A percentile compares a stretch with the other conserved stretches of the same genome.
Conservation (phyloP, 192 early-diverging fungal species). For the Gorgonomyces haynaldii region DNA sequence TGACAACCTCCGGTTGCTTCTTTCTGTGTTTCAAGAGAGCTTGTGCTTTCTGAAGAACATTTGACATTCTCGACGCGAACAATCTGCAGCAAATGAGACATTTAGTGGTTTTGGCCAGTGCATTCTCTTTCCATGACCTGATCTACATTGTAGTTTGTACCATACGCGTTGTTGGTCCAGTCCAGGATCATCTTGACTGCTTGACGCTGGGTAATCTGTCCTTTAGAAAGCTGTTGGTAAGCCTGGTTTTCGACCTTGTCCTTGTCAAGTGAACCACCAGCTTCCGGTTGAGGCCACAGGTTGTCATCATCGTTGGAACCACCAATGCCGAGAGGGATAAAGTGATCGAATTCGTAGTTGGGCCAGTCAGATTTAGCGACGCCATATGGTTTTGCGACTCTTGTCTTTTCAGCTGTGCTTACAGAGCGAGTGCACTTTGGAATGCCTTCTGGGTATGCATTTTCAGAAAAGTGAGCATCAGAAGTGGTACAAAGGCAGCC, state of each 20-base stretch:
- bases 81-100: too few species aligned
- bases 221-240: neutral
- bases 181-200: slow-evolving; percentile 6
- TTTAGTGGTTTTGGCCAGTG: neutral
- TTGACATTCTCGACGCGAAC: too few species aligned
- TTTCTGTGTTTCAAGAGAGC: too few species aligned
- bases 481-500: slow-evolving; percentile 3
- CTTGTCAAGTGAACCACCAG: neutral
- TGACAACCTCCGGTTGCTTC: too few species aligned
- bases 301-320: slow-evolving; percentile 6
- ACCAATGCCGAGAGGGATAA: slow-evolving; percentile 4
- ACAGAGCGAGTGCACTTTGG: slow-evolving; percentile 2
- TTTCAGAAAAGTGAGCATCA: slow-evolving; percentile 2
- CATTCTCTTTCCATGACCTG: neutral
- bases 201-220: slow-evolving; percentile 2
- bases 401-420: slow-evolving; percentile 4
- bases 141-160: neutral
- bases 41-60: too few species aligned
- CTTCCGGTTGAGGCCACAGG: slow-evolving; percentile 8
- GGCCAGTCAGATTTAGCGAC: neutral
- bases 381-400: slow-evolving; percentile 5
- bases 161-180: neutral
- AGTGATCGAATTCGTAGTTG: slow-evolving; percentile 9
- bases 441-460: neutral
- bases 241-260: slow-evolving; percentile 8